Evolutionary conservation across 495 filamentous ascomycete species (phyloP), one percentile per base, ranked within the genome.

Genomic region (Lasiosphaeria miniovina): DNA sequence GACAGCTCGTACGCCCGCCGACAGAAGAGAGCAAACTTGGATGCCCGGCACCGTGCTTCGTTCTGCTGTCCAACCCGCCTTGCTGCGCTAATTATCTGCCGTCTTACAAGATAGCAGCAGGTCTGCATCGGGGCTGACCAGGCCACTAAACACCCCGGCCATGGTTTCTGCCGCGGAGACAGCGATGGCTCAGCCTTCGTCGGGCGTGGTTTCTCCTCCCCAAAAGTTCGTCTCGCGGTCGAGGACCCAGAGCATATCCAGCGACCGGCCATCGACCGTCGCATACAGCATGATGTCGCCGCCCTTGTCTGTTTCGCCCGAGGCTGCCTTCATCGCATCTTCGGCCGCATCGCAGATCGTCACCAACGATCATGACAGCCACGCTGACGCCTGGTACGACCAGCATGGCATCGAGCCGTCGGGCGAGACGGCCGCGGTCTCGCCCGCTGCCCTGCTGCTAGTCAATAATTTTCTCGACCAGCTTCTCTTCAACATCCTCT

Each of bases 391-490:
- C 55, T 81, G 80, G 77, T 87, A 86, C 68, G 81, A 87, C 62
- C 81, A 88, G 55, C 80, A 83, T 61, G 82, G 80, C 54, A 80
- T 86, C 35, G 81, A 87, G 57, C 83, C 84, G 4, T 82, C 82
- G 12, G 80, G 80, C 54, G 84, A 85, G 57, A 81, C 84, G 14
- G 90, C 89, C n/a, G 71, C 87, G 54, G 90, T 96, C 33, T 88
- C 91, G 50, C 81, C 84, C 7, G 82, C 80, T 17, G 90, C 94
- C 3, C 77, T 99, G 52, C 80, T 82, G 36, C 82, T 95, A 4
- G 80, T 97, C 71, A 99, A 99, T 70, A 83, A 85, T 55, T 98
- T 99, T 73, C 84, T 99, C 52, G 95, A 99, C 68, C 91, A 96
- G 65, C 79, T 98, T 1, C 79, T 99, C 3, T 96, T 89, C 77